phyloP scores from a whole-genome alignment of 306 rosid species.

The Bauhinia variegata region DNA sequence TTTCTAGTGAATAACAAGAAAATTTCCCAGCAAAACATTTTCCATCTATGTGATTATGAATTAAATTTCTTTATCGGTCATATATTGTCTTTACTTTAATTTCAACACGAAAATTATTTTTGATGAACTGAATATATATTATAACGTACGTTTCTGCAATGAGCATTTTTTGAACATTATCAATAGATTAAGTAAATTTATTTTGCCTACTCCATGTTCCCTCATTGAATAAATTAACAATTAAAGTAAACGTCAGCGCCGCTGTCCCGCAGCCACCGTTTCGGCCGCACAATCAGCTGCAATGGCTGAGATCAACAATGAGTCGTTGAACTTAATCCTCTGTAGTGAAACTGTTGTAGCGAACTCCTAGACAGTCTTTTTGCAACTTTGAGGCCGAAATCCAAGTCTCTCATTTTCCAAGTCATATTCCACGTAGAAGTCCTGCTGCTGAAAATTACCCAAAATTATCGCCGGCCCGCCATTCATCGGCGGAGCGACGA shows the following conservation, averaged over 20 bases:
- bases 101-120: too few relatives aligned
- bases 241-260: constrained; percentile 1
- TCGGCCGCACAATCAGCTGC: not conserved
- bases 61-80: too few relatives aligned
- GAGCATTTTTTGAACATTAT: not conserved
- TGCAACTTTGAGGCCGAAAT: constrained; percentile 58
- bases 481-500: constrained; percentile 5
- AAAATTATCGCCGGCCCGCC: constrained; percentile 79
- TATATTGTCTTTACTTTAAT: too few relatives aligned
- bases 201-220: constrained; percentile 5
- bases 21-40: too few relatives aligned
- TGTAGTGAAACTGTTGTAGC: not conserved
- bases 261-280: constrained; percentile 12
- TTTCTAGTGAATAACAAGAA: too few relatives aligned
- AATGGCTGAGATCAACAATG: not conserved
- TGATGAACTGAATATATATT: too few relatives aligned
- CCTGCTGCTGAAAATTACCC: constrained; percentile 85
- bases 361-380: constrained; percentile 20
- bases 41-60: too few relatives aligned
- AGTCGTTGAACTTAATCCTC: not conserved
- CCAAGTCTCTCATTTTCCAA: constrained; percentile 71
- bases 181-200: too few relatives aligned
- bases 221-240: not conserved
- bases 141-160: not conserved
- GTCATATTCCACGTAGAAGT: constrained; percentile 73